These are phyloP conservation scores for Delitschia confertaspora DNA, from an alignment of 495 filamentous ascomycete species.

Conservation along the genomic window DNA sequence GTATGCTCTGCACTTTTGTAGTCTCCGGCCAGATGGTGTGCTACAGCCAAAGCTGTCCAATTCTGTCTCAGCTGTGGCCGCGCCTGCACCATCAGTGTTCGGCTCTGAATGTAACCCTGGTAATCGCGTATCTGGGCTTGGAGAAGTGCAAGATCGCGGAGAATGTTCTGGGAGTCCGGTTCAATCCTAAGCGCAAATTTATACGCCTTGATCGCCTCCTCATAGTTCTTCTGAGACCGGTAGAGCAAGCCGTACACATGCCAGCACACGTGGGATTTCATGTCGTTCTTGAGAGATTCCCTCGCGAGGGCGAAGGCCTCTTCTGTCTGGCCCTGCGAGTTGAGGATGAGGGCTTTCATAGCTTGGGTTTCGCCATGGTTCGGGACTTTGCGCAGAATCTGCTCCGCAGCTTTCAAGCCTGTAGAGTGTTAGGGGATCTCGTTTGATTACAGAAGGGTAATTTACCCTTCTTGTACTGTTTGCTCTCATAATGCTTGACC, in stretches of 20 bases:
- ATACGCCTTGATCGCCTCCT: slow-evolving; percentile 98
- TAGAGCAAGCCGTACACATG: slow-evolving; percentile 97
- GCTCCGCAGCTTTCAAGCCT: slow-evolving; percentile 87
- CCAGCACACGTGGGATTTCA: slow-evolving; percentile 99
- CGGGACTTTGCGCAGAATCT: slow-evolving; percentile 86
- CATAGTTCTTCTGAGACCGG: slow-evolving; percentile 87
- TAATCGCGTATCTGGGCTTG: slow-evolving; percentile 97
- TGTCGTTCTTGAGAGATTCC: slow-evolving; percentile 80
- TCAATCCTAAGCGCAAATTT: slow-evolving; percentile 87
- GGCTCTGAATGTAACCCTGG: slow-evolving; percentile 81
- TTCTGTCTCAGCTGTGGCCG: slow-evolving; percentile 73
- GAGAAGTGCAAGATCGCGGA: slow-evolving; percentile 83
- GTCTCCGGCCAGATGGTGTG: slow-evolving; percentile 80
- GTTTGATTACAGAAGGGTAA: neutral
- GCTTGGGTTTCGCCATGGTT: slow-evolving; percentile 97
- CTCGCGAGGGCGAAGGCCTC: slow-evolving; percentile 92
- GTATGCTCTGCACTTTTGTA: slow-evolving; percentile 81
- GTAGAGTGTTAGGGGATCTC: slow-evolving; percentile 1
- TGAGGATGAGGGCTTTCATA: slow-evolving; percentile 97
- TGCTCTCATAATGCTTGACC: slow-evolving; percentile 90
- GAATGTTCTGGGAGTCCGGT: slow-evolving; percentile 86
- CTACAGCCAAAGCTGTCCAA: slow-evolving; percentile 92
- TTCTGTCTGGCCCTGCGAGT: slow-evolving; percentile 76
- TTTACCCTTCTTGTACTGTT: slow-evolving; percentile 91
- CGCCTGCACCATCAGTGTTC: slow-evolving; percentile 72